Percentiles rank a stretch among this genome's conserved stretches.
phyloP scores from a whole-genome alignment of 1,284 basidiomycete species.

The Apiotrichum domesticum region DNA sequence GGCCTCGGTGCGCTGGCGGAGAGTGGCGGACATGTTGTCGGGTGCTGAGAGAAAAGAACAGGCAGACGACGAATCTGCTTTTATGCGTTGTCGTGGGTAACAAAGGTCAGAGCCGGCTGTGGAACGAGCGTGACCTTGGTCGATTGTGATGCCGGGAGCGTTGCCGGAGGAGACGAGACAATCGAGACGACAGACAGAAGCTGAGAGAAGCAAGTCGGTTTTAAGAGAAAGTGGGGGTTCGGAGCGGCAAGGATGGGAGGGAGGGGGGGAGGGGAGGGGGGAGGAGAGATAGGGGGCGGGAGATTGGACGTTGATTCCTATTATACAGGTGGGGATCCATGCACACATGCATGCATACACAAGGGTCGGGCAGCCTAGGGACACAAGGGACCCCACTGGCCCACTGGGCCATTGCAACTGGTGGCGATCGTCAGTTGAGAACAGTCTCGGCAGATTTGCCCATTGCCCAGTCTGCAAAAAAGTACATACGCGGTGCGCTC shows the following conservation, averaged over 20 bases:
- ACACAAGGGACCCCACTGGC: too few species aligned
- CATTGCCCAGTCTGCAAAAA: too few species aligned
- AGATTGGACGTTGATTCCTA: neutral
- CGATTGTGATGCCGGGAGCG: too few species aligned
- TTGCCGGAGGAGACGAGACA: neutral
- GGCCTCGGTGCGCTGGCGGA: constrained; percentile 37
- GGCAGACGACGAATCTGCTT: neutral
- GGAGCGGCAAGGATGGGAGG: neutral
- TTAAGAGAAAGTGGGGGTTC: neutral
- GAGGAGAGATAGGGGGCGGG: constrained; percentile 3
- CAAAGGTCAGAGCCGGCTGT: neutral
- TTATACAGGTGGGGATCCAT: too few species aligned
- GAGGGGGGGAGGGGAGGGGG: neutral
- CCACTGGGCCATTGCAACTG: too few species aligned
- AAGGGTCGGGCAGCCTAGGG: too few species aligned
- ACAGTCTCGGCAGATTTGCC: too few species aligned
- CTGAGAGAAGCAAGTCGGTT: too few species aligned
- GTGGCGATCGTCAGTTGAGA: too few species aligned
- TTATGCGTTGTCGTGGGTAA: neutral
- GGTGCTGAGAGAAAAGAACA: neutral
- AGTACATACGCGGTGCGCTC: too few species aligned
- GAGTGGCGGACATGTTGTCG: constrained; percentile 32
- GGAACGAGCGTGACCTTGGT: neutral
- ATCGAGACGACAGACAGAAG: neutral
- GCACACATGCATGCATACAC: too few species aligned